A percentile compares a stretch with the other conserved stretches of the same genome.
Conservation (phyloP, 2,329 filamentous ascomycete genomes). For the Thelonectria blattea region DNA sequence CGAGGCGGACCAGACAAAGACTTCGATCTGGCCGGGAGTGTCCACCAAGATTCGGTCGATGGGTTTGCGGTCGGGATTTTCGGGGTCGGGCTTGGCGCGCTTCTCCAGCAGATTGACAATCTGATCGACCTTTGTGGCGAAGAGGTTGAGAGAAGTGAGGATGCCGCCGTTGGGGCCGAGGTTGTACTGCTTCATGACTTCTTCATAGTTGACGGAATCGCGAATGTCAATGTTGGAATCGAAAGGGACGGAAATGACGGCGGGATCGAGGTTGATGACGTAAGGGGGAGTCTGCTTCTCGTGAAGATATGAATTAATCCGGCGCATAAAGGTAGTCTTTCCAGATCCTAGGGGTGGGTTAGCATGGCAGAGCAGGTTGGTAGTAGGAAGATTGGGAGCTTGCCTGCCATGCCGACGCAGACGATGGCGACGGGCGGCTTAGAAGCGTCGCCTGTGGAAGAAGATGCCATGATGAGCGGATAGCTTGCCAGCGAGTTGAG, state of each 20-base stretch:
- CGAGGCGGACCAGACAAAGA: constrained; percentile 97
- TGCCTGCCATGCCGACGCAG: constrained; percentile 95
- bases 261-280: constrained; percentile 95
- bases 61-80: constrained; percentile 64
- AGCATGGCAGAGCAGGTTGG: constrained; percentile 1
- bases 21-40: constrained; percentile 97
- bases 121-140: constrained; percentile 98
- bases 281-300: constrained; percentile 82
- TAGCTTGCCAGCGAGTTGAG: neutral
- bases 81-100: constrained; percentile 70
- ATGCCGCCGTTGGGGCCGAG: constrained; percentile 97
- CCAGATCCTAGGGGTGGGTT: constrained; percentile 70
- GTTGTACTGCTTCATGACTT: constrained; percentile 99
- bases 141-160: constrained; percentile 92
- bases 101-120: constrained; percentile 90
- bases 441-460: constrained; percentile 39
- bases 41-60: constrained; percentile 90
- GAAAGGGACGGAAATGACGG: constrained; percentile 91
- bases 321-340: constrained; percentile 99
- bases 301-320: constrained; percentile 93
- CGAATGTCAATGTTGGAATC: constrained; percentile 98
- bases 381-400: constrained; percentile 32
- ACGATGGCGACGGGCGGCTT: constrained; percentile 78
- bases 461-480: constrained; percentile 41
- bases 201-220: constrained; percentile 98